Evolutionary conservation across 2,329 filamentous ascomycete genomes (phyloP), one percentile per base, ranked within the genome.

Genomic region (Thyridium curvatum): DNA sequence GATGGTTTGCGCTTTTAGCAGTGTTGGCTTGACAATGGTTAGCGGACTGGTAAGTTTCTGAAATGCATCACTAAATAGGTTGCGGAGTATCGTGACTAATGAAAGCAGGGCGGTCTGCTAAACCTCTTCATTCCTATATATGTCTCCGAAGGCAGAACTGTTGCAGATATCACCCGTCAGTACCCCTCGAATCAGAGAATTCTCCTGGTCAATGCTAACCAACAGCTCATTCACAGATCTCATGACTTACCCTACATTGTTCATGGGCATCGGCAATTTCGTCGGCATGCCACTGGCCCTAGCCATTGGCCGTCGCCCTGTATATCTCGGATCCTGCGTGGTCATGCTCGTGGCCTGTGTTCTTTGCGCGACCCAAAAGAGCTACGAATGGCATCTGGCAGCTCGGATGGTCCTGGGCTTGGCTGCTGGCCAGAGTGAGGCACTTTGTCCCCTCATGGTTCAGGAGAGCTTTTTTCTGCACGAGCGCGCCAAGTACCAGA

Each of bases 221-320:
- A 10, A 18, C 32, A 4, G 32, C 37, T 12, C 30, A 28, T 9
- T 18, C 18, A 12, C 37, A 38, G 30, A 33, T 38, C 31, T 38
- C 30, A 48, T 55, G 1, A 64, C 59, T 0, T 58, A 61, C 31
- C 62, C 62, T 0, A 58, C 59, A 3, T 44, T 66, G 8, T 62
- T 63, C 39, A 62, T 65, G 36, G 61, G 61, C 14, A 49, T 64
- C 18, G 62, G 60, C 54, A 46, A 45, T 41, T 64, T 60, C 40
- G 42, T 64, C n/a, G 57, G 63, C 35, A 52, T 67, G 18, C 64
- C 64, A 1, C 38, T 64, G 8, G 56, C 58, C 12, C 49, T 66
- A 32, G 53, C 62, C 9, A 59, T 59, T 32, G 63, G 64, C 13
- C 54, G 60, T 10, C 53, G 63, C 9, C 58, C 60, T 6, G 53